A percentile compares a stretch with the other conserved stretches of the same genome.
Conservation (phyloP, 306 rosid species). For the Medicago truncatula region MtrunA17r5.0-ANR NC_053042.1:35149001-35149500, state of each 20-base stretch:
- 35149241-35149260: background rate
- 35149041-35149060: conserved; percentile 58
- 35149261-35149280: conserved; percentile 45
- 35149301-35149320: conserved; percentile 33
- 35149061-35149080: background rate
- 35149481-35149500: conserved; percentile 75
- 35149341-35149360: conserved; percentile 69
- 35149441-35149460: conserved; percentile 79
- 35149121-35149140: background rate
- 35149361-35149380: conserved; percentile 80
- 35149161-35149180: background rate
- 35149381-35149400: conserved; percentile 66
- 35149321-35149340: conserved; percentile 70
- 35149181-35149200: conserved; percentile 7
- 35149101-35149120: background rate
- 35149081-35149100: background rate
- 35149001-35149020: conserved; percentile 69
- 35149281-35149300: conserved; percentile 47
- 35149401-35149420: conserved; percentile 68
- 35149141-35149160: conserved; percentile 5
- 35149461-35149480: conserved; percentile 78
- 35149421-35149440: conserved; percentile 78
- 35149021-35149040: conserved; percentile 69
- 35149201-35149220: background rate
- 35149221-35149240: background rate